These are phyloP conservation scores for Bolboschoenus planiculmis DNA, from an alignment of 176 grass and related monocot genomes.

Conservation along the genomic window DNA sequence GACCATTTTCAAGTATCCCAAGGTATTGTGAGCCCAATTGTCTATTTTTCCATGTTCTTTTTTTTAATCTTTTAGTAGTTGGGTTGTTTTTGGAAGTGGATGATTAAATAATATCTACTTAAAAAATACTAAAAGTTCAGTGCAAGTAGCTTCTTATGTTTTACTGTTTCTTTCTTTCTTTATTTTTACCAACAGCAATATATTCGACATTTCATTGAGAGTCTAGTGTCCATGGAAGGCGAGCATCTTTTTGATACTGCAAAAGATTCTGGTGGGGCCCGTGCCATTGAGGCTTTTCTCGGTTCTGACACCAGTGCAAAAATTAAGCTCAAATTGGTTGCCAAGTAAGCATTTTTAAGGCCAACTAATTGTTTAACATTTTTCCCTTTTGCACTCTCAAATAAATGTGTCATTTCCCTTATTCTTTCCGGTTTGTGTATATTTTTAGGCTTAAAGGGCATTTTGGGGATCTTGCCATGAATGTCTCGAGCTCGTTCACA, in stretches of 20 bases:
- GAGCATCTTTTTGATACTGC: slow-evolving; percentile 53
- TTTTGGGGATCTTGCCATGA: slow-evolving; percentile 74
- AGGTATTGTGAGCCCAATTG: slow-evolving; percentile 30
- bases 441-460: slow-evolving; percentile 58
- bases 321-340: slow-evolving; percentile 76
- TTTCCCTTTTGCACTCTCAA: not conserved
- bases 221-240: slow-evolving; percentile 55
- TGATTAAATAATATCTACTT: not conserved
- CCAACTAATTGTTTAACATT: slow-evolving; percentile 20
- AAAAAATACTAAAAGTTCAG: not conserved
- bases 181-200: slow-evolving; percentile 52
- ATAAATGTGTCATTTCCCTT: not conserved
- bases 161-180: slow-evolving; percentile 17
- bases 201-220: slow-evolving; percentile 59
- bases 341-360: slow-evolving; percentile 53
- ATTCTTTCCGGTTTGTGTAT: not conserved
- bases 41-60: not conserved
- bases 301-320: slow-evolving; percentile 61
- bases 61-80: slow-evolving; percentile 12
- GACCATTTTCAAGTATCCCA: slow-evolving; percentile 69
- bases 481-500: slow-evolving; percentile 70
- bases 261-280: slow-evolving; percentile 73
- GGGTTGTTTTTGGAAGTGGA: not conserved
- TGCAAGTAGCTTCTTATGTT: not conserved
- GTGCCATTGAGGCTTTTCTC: slow-evolving; percentile 88